These are phyloP conservation scores for Forsythia viridissima DNA, from an alignment of 257 asterid species.

Conservation along the genomic window DNA sequence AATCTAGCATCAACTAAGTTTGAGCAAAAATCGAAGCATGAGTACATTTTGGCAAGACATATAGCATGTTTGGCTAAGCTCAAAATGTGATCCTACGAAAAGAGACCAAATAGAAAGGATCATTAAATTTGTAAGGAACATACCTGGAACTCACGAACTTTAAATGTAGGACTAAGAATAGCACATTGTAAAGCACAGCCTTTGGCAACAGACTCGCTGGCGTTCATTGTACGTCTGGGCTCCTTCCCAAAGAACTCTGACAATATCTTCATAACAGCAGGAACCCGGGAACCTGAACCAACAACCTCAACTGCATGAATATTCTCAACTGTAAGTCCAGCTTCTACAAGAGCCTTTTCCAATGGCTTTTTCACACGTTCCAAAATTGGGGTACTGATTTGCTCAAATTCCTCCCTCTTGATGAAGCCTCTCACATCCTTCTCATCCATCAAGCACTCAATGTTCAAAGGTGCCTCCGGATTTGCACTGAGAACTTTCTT, in stretches of 20 bases:
- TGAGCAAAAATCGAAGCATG: not conserved
- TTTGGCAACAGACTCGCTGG: constrained; percentile 95
- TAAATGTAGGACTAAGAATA: constrained; percentile 86
- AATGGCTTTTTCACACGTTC: constrained; percentile 91
- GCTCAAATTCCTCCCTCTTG: constrained; percentile 91
- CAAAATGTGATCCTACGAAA: not conserved
- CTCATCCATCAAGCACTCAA: constrained; percentile 95
- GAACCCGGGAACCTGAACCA: constrained; percentile 95
- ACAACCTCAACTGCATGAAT: constrained; percentile 87
- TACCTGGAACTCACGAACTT: constrained; percentile 96
- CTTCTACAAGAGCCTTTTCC: constrained; percentile 89
- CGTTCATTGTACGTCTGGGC: constrained; percentile 98
- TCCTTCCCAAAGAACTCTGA: constrained; percentile 86
- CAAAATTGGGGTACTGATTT: constrained; percentile 75
- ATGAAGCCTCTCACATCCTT: constrained; percentile 90
- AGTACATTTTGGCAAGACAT: not conserved
- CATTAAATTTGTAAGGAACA: not conserved
- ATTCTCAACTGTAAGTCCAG: constrained; percentile 61
- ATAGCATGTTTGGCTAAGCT: not conserved
- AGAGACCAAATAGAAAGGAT: not conserved
- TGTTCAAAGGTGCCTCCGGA: constrained; percentile 88
- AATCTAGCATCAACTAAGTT: not conserved
- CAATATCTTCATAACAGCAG: constrained; percentile 78
- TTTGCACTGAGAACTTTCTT: constrained; percentile 93
- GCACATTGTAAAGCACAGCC: constrained; percentile 93